A percentile compares a stretch with the other conserved stretches of the same genome.
These are phyloP conservation scores for Malus hybrid DNA, from an alignment of 331 rosid genomes.

Conservation along the genomic window DNA sequence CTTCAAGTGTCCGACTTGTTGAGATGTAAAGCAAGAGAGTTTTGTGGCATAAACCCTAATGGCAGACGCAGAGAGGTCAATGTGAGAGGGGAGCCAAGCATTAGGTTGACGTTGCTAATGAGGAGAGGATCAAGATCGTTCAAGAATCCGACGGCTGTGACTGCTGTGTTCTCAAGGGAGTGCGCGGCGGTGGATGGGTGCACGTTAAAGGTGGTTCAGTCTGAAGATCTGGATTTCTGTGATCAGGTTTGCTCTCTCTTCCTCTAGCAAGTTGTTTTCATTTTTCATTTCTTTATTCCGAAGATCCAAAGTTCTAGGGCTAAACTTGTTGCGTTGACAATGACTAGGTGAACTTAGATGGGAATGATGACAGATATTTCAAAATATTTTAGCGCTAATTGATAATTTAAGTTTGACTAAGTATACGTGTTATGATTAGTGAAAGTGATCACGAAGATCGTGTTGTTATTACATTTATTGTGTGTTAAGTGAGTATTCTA, in stretches of 20 bases:
- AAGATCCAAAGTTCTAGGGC: background rate
- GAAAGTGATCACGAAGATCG: too few relatives aligned
- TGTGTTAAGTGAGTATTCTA: background rate
- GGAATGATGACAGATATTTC: background rate
- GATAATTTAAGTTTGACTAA: background rate
- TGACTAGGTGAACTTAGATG: background rate
- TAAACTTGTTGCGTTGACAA: background rate
- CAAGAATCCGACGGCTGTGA: slow-evolving; percentile 16
- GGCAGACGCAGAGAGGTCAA: slow-evolving; percentile 16
- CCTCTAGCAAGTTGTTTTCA: too few relatives aligned
- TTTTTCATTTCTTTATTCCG: background rate
- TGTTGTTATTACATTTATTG: background rate
- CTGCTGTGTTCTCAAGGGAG: slow-evolving; percentile 12
- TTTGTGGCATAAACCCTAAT: slow-evolving; percentile 11
- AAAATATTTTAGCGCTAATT: too few relatives aligned
- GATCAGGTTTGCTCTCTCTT: slow-evolving; percentile 20
- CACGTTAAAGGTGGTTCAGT: slow-evolving; percentile 17
- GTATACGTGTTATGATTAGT: too few relatives aligned
- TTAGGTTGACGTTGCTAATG: slow-evolving; percentile 26
- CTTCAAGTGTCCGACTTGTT: slow-evolving; percentile 18
- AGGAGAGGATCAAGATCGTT: slow-evolving; percentile 28
- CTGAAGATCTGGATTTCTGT: slow-evolving; percentile 19
- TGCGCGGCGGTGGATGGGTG: slow-evolving; percentile 16
- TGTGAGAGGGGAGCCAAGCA: slow-evolving; percentile 17
- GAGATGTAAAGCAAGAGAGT: slow-evolving; percentile 26